Percentiles rank a stretch among this genome's conserved stretches.
Evolutionary conservation across 75 land plant genomes (phyloP).

Genomic region (Gnetum montanum): DNA sequence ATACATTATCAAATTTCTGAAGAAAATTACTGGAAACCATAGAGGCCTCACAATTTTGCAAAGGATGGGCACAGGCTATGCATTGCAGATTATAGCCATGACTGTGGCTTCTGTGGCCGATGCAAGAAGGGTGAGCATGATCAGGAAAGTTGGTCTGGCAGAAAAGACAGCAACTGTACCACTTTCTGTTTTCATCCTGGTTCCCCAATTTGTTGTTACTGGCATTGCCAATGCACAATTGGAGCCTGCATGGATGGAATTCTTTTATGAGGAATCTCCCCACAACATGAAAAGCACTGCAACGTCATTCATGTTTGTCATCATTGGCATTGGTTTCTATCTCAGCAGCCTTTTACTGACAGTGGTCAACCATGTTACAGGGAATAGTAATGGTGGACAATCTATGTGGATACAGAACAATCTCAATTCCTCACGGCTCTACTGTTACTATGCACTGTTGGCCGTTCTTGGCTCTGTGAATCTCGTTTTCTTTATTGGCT

Average conservation of each 20-base stretch:
- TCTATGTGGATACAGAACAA: slow-evolving; percentile 28
- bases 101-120: slow-evolving; percentile 12
- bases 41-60: slow-evolving; percentile 48
- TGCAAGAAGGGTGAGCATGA: slow-evolving; percentile 7
- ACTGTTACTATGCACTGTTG: slow-evolving; percentile 32
- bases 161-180: slow-evolving; percentile 20
- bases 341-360: slow-evolving; percentile 24
- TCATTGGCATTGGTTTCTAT: slow-evolving; percentile 16
- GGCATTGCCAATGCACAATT: slow-evolving; percentile 43
- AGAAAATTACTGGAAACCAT: slow-evolving; percentile 27
- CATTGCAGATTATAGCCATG: slow-evolving; percentile 29
- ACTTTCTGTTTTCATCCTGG: slow-evolving; percentile 39
- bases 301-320: slow-evolving; percentile 9
- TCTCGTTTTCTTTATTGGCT: slow-evolving; percentile 19
- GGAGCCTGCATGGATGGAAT: slow-evolving; percentile 46
- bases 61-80: slow-evolving; percentile 36
- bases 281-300: slow-evolving; percentile 37
- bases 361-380: slow-evolving; percentile 13
- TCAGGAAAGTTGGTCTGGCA: slow-evolving; percentile 2
- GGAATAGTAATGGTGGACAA: slow-evolving; percentile 8
- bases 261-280: slow-evolving; percentile 73
- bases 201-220: slow-evolving; percentile 55
- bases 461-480: slow-evolving; percentile 18
- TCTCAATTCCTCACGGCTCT: slow-evolving; percentile 23
- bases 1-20: slow-evolving; percentile 25